Evolutionary conservation across 768 basidiomycete genomes (phyloP).

Genomic region (Boletus huronensis): DNA sequence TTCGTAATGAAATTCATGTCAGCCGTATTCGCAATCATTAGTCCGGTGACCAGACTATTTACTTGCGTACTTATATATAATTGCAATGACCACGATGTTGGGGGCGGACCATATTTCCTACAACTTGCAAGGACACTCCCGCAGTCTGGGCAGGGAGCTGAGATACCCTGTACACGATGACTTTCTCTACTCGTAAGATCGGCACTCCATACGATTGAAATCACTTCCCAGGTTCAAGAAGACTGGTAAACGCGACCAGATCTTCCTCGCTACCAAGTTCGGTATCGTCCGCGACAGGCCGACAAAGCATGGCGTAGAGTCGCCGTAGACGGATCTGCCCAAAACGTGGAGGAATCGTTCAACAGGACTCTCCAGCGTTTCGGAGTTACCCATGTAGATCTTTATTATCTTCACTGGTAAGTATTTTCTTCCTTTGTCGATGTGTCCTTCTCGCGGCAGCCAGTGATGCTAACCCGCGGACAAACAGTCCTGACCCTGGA

Average conservation of each 20-base stretch:
- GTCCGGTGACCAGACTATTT: too few relatives aligned
- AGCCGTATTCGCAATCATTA: too few relatives aligned
- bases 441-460: too few relatives aligned
- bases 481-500: constrained; percentile 36
- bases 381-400: constrained; percentile 41
- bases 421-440: background rate
- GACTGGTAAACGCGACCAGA: constrained; percentile 43
- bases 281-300: constrained; percentile 33
- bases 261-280: constrained; percentile 65
- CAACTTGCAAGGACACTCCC: background rate
- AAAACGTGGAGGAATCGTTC: constrained; percentile 38
- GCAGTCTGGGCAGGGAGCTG: background rate
- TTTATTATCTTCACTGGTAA: constrained; percentile 46
- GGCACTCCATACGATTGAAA: background rate
- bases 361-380: constrained; percentile 41
- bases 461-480: background rate
- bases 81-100: too few relatives aligned
- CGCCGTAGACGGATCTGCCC: constrained; percentile 40
- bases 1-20: too few relatives aligned
- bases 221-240: constrained; percentile 38
- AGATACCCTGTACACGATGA: background rate
- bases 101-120: background rate
- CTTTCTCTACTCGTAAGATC: constrained; percentile 32
- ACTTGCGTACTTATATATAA: too few relatives aligned
- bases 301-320: constrained; percentile 23